A percentile compares a stretch with the other conserved stretches of the same genome.
Evolutionary conservation across 768 basidiomycete species (phyloP).

Genomic region (Boletus tylopilopsis): DNA sequence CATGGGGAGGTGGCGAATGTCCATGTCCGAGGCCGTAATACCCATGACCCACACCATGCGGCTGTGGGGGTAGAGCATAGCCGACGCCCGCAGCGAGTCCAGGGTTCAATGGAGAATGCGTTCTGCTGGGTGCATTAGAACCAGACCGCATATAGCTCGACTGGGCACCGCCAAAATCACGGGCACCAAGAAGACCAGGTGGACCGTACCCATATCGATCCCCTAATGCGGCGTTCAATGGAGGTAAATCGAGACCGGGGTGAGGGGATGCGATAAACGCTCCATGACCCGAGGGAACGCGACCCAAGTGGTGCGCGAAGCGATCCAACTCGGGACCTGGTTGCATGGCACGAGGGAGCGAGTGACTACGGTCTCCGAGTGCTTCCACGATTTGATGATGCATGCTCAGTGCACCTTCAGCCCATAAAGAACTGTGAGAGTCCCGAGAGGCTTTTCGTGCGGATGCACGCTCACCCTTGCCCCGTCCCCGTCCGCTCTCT

Average conservation of each 20-base stretch:
- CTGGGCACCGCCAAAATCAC: slow-evolving; percentile 37
- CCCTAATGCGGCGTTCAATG: slow-evolving; percentile 43
- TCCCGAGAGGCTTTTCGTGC: slow-evolving; percentile 34
- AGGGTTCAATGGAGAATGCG: slow-evolving; percentile 66
- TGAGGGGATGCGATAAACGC: slow-evolving; percentile 34
- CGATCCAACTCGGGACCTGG: slow-evolving; percentile 30
- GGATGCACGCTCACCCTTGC: slow-evolving; percentile 38
- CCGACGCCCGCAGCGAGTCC: slow-evolving; percentile 38
- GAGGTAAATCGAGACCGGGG: slow-evolving; percentile 62
- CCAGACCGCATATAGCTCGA: slow-evolving; percentile 62
- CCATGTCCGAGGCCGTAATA: slow-evolving; percentile 38
- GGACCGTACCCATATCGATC: slow-evolving; percentile 37
- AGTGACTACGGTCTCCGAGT: slow-evolving; percentile 32
- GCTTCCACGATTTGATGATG: slow-evolving; percentile 34
- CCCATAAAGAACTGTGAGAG: slow-evolving; percentile 31
- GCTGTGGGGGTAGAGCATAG: slow-evolving; percentile 40
- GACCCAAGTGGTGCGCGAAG: slow-evolving; percentile 33
- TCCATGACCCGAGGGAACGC: slow-evolving; percentile 33
- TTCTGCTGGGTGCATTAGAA: slow-evolving; percentile 65
- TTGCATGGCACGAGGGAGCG: slow-evolving; percentile 30
- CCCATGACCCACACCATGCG: slow-evolving; percentile 35
- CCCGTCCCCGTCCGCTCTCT: slow-evolving; percentile 30
- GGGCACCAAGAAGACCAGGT: slow-evolving; percentile 29
- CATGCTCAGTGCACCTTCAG: slow-evolving; percentile 34
- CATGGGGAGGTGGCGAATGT: slow-evolving; percentile 34